Evolutionary conservation across 2,329 filamentous ascomycete genomes (phyloP), one percentile per base, ranked within the genome.

Genomic region (Chaetothyriales sp.): DNA sequence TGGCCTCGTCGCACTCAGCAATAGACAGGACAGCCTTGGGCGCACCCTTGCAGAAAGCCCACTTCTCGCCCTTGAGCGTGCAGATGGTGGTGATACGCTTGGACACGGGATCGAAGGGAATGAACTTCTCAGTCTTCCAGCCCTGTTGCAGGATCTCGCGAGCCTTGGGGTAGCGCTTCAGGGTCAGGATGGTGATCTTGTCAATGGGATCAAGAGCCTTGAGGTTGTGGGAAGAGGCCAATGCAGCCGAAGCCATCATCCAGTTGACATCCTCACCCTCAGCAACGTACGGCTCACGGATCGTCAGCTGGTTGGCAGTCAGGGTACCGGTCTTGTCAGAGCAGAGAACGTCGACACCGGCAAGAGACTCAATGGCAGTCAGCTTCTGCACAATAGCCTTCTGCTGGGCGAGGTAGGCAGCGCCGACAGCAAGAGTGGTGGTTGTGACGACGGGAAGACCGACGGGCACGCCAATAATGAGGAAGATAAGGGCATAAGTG

Each of bases 281-380:
- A 54, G 81, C 78, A 53, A 86, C 81, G 68, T 81, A 86, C 18
- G 83, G 83, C 64, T 86, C 83, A 65, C 83, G 81, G 63, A 86
- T 83, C 62, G 78, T 82, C 49, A 86, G 75, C 72, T 86, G 82
- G 68, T 84, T 84, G 60, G 80, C 80, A 52, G 81, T 84, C 60
- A 86, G 74, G 32, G 83, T 87, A 73, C 83, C 83, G 45, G 83
- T 86, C 77, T 87, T 86, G 71, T 87, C 83, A 61, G 83, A 86
- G 74, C 83, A 87, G 58, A 86, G 79, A 61, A 86, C 79, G 63
- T 86, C 81, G 57, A 86, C 83, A 77, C 82, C 79, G 64, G 81
- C 81, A 54, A 84, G 74, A 48, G 83, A 86, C 69, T 86, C 83
- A 57, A 86, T 86, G 55, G 83, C 83, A 57, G 83, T 86, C 56